Evolutionary conservation across 2,329 filamentous ascomycete genomes (phyloP), one percentile per base, ranked within the genome.

Genomic region (Graphilbum fragrans): DNA sequence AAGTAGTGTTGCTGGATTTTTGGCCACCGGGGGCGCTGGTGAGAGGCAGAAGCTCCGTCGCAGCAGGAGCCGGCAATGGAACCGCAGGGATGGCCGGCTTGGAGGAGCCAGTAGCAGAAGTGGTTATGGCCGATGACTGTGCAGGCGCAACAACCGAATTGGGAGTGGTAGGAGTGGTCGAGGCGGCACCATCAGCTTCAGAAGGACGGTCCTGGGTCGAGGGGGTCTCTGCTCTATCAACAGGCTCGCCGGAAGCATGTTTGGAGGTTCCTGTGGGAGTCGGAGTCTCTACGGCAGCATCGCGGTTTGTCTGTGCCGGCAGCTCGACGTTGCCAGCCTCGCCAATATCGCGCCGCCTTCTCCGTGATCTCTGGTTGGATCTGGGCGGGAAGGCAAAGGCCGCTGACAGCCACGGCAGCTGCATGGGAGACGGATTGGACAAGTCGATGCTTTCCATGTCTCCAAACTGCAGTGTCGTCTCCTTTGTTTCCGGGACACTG

Each of bases 151-250:
- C n/a, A n/a, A n/a, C n/a, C n/a, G n/a, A n/a, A n/a, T n/a, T 57
- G 20, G 62, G 58, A 0, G 63, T 60, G 8, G 57, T 57, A 17
- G 63, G 56, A 7, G 58, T 55, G 14, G 56, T 53, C 9, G 61
- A 56, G 6, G 55, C 45, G 4, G 54, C 47, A 35, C 54, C 51
- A 39, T 60, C 29, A 16, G 29, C 29, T 16, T 31, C 60, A 12
- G 56, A 57, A 2, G 55, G 51, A 17, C 50, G 45, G 17, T 55
- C 55, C 37, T 58, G 55, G 20, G 53, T 54, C 5, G 55, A 55
- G 4, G 55, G 54, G 1, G 55, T 55, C 40, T 57, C 55, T n/a
- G 55, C 47, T 21, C 34, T 31, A n/a, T 47, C 32, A 38, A 34
- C 9, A 19, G 49, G 44, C 2, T 41, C 36, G 22, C 47, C 37